A percentile compares a stretch with the other conserved stretches of the same genome.
These are phyloP conservation scores for Eragrostis tef DNA, from an alignment of 202 grass and related monocot genomes.

Conservation along the genomic window DNA sequence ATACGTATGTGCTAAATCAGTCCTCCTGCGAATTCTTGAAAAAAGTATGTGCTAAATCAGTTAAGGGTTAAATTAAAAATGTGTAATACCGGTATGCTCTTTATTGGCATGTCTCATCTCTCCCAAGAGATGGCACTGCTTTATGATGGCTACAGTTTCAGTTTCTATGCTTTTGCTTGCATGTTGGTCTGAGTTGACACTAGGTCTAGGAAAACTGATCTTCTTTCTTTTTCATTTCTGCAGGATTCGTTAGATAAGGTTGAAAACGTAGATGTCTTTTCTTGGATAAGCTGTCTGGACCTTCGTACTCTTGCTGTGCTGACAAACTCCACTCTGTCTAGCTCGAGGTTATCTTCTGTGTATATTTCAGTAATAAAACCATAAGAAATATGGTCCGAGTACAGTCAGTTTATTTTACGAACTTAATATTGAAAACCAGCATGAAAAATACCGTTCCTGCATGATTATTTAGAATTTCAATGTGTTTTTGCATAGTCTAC, in stretches of 20 bases:
- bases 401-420: background rate
- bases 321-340: conserved; percentile 77
- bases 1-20: too few relatives aligned
- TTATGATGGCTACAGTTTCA: background rate
- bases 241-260: conserved; percentile 25
- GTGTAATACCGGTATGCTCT: background rate
- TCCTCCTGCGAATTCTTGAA: too few relatives aligned
- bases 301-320: conserved; percentile 67
- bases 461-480: background rate
- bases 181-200: background rate
- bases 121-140: background rate
- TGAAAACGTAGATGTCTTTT: conserved; percentile 60
- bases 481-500: too few relatives aligned
- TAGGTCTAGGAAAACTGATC: conserved; percentile 28
- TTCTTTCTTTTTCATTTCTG: background rate
- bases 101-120: background rate
- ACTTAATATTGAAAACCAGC: background rate
- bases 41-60: background rate
- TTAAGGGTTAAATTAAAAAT: background rate
- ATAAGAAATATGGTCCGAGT: background rate
- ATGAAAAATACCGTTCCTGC: background rate
- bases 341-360: too few relatives aligned
- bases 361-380: too few relatives aligned
- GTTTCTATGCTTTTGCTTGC: background rate
- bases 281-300: conserved; percentile 80